Evolutionary conservation across 2,329 filamentous ascomycete genomes (phyloP), one percentile per base, ranked within the genome.

Genomic region (Xylaria digitata): DNA sequence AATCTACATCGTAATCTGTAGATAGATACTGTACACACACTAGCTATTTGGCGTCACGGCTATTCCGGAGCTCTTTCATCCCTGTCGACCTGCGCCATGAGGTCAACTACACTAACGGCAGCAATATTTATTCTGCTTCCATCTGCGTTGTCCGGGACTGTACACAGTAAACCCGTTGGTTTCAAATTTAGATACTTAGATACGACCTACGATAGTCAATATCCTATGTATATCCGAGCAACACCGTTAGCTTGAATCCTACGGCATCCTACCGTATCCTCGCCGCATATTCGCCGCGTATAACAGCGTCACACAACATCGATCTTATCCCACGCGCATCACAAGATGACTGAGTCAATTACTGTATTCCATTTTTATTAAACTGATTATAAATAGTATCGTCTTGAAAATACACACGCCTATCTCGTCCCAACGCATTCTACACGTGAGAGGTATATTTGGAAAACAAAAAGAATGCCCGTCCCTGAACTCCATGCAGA

Each of bases 51-150:
- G 37, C 45, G 49, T 56, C 40, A 49, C 65, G 65, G 65, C 40
- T 48, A 3, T 61, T 65, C 65, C 65, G 65, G 57, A 58, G 49
- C 32, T 53, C 50, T 30, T 30, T 21, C 8, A 58, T 17, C 65
- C 61, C 40, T 56, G 55, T 48, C 50, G 21, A 37, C 45, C 32
- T 40, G 19, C 13, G 11, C 43, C 21, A 57, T 50, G 34, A 21
- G 21, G 43, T 23, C 40, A 63, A 57, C 40, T n/a, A n/a, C n/a
- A n/a, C n/a, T 37, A 52, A 23, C 46, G 9, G 8, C 30, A 48
- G 9, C 23, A 23, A 65, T 65, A 45, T 58, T 23, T 32, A 45
- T 48, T 49, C 49, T 43, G 34, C 45, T 43, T 23, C 30, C 23
- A 21, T 48, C 42, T 43, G 49, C 11, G 9, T 54, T 34, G 34